Evolutionary conservation across 139 green algal genomes (phyloP), one percentile per base, ranked within the genome.

Genomic region (Desmodesmus armatus): DNA sequence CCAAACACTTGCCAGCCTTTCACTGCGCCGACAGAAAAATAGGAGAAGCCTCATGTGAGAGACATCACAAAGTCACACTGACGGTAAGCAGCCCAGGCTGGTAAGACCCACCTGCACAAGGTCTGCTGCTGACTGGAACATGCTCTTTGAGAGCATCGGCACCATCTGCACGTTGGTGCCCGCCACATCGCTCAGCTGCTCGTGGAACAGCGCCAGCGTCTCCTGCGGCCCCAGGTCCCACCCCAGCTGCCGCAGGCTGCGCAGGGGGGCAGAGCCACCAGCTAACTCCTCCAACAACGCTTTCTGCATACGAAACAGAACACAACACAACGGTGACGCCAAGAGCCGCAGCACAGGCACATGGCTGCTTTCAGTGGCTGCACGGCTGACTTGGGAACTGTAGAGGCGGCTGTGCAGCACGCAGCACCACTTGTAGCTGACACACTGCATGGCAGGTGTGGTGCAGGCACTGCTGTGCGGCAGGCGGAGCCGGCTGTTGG

Each of bases 211-310:
- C 15, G 19, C 71, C 55, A 87, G 40, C 27, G 40, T 5, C 55
- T 87, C 40, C 49, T 67, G n/a, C 37, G 35, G 62, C 3, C 58
- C 82, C 53, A 87, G 82, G 17, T 51, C 49, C 82, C 82, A 87
- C 25, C 71, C 82, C 23, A 87, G 40, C 71, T 87, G 71, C 4
- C 82, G 71, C 39, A 80, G 82, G 53, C 51, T 74, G 58, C 71
- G 71, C 29, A 82, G 82, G 2, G 39, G 70, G 4, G 33, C 21
- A 43, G 53, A 53, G 71, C 65, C n/a, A 2, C 71, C 53, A n/a
- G 15, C 40, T n/a, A 86, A 49, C 51, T 44, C 35, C 80, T 86
- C 41, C 49, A 86, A 67, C 47, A 86, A 49, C 27, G 62, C 43
- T 27, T 9, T 31, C 80, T 86, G 80, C 67, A 67, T 21, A 31